A percentile compares a stretch with the other conserved stretches of the same genome.
phyloP scores from a whole-genome alignment of 805 yeast genomes.

The Clavispora asparagi region DNA sequence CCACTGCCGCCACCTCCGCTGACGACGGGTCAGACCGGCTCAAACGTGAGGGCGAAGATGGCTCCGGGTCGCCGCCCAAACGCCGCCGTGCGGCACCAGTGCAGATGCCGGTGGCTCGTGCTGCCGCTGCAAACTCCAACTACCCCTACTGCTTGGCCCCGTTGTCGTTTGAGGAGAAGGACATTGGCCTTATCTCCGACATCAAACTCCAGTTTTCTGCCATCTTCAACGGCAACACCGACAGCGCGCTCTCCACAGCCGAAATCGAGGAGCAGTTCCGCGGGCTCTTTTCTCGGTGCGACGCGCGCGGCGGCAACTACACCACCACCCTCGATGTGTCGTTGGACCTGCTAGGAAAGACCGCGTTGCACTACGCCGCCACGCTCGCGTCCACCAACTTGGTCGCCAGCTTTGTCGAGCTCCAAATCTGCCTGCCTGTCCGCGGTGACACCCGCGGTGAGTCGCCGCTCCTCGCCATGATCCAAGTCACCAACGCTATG shows the following conservation, averaged over 20 bases:
- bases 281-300: conserved; percentile 16
- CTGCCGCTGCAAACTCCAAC: conserved; percentile 31
- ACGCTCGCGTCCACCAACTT: conserved; percentile 34
- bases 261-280: conserved; percentile 24
- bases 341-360: conserved; percentile 35
- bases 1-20: too few relatives aligned
- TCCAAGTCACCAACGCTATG: conserved; percentile 76
- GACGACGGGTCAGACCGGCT: neutral
- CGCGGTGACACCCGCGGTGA: conserved; percentile 37
- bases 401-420: conserved; percentile 29
- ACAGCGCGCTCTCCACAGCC: conserved; percentile 11
- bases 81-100: neutral
- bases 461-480: conserved; percentile 52
- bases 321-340: conserved; percentile 26
- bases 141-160: conserved; percentile 49
- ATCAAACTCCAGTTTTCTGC: conserved; percentile 30
- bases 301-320: conserved; percentile 4
- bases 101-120: neutral
- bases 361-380: conserved; percentile 40
- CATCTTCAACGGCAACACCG: conserved; percentile 31
- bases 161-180: conserved; percentile 22
- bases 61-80: neutral
- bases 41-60: conserved; percentile 3
- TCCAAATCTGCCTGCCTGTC: conserved; percentile 33
- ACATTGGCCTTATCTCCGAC: conserved; percentile 26